Evolutionary conservation across 176 grass and related monocot species (phyloP).

Genomic region (Carex kokanica): DNA sequence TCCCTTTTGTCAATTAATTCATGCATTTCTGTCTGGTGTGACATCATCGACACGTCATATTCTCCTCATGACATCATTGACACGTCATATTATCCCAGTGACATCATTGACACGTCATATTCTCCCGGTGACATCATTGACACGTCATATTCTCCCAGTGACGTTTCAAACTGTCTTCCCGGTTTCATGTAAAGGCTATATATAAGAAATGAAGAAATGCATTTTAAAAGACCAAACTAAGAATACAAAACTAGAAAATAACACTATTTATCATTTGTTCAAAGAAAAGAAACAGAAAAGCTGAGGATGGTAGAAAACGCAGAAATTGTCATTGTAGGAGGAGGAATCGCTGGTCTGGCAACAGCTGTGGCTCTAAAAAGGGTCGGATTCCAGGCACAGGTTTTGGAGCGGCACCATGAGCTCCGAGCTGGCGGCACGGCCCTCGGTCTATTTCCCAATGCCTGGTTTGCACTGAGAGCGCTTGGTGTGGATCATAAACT

Average conservation of each 20-base stretch:
- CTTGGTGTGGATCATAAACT: conserved; percentile 34
- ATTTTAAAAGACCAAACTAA: background rate
- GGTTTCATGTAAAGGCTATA: background rate
- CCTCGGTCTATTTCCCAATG: conserved; percentile 23
- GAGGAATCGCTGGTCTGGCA: conserved; percentile 29
- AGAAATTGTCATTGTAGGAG: conserved; percentile 34
- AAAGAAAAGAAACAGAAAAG: background rate
- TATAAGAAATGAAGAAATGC: background rate
- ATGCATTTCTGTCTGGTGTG: too few relatives aligned
- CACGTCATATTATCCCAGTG: background rate
- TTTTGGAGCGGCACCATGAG: conserved; percentile 23
- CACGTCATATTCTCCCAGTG: background rate
- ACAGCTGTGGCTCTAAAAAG: conserved; percentile 30
- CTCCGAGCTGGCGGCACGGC: conserved; percentile 25
- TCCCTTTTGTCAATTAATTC: too few relatives aligned
- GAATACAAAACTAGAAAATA: background rate
- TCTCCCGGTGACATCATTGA: background rate
- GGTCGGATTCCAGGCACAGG: conserved; percentile 15
- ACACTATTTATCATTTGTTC: background rate
- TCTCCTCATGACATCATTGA: background rate
- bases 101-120: background rate
- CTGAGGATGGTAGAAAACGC: background rate
- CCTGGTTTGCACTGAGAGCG: conserved; percentile 28
- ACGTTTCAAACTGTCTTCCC: background rate
- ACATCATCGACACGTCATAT: background rate